These are phyloP conservation scores for Penicillium roqueforti DNA, from an alignment of 495 filamentous ascomycete species.

Conservation along the genomic window DNA sequence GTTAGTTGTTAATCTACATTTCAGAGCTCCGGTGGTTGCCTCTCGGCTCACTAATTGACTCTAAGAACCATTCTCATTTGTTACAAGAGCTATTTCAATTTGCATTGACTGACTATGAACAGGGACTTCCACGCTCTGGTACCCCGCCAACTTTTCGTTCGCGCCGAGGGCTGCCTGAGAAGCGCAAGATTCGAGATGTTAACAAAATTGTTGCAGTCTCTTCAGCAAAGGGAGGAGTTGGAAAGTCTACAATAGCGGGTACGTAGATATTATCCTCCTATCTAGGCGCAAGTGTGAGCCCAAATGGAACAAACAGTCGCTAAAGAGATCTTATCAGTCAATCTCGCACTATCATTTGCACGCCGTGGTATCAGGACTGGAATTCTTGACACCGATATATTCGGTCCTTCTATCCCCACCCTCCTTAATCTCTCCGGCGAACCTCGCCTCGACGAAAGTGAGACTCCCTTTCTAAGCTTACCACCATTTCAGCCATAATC, in stretches of 20 bases:
- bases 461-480: constrained; percentile 3
- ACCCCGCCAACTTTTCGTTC: constrained; percentile 68
- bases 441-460: constrained; percentile 63
- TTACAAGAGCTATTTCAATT: not conserved
- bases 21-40: not conserved
- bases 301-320: not conserved
- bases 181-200: constrained; percentile 74
- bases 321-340: constrained; percentile 49
- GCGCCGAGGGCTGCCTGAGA: constrained; percentile 77
- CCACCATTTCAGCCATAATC: not conserved
- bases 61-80: not conserved
- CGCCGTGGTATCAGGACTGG: constrained; percentile 74
- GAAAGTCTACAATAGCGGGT: constrained; percentile 92
- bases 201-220: constrained; percentile 86
- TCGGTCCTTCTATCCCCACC: constrained; percentile 91
- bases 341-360: constrained; percentile 82
- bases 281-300: not conserved
- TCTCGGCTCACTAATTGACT: not conserved
- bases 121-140: constrained; percentile 81
- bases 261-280: constrained; percentile 1
- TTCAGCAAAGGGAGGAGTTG: constrained; percentile 94
- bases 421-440: constrained; percentile 74
- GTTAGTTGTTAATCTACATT: constrained; percentile 42
- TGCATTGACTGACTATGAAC: not conserved
- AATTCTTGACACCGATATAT: constrained; percentile 93